Conservation (phyloP, 1,284 basidiomycete species). For the Leccinum angustisporum region DNA sequence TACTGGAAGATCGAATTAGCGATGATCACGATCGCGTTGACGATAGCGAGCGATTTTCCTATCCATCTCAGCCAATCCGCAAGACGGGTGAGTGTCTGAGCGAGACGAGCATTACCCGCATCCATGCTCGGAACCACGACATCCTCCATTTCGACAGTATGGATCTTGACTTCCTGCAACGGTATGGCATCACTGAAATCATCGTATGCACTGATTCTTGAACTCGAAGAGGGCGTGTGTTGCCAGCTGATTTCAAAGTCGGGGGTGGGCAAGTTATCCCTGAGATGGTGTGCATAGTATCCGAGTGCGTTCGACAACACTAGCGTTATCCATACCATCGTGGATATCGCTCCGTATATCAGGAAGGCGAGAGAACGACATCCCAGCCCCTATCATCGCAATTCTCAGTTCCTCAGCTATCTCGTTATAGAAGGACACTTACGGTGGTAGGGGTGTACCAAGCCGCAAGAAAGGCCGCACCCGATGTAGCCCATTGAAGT, state of each 20-base stretch:
- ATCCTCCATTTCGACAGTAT: background rate
- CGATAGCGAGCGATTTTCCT: slow-evolving; percentile 25
- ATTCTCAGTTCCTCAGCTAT: background rate
- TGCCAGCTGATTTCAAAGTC: background rate
- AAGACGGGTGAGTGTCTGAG: background rate
- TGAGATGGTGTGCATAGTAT: slow-evolving; percentile 28
- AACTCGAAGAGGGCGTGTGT: background rate
- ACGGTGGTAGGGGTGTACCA: slow-evolving; percentile 41
- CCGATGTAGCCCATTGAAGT: slow-evolving; percentile 42
- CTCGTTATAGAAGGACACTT: slow-evolving; percentile 1
- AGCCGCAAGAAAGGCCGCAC: slow-evolving; percentile 35
- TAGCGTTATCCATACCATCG: slow-evolving; percentile 38
- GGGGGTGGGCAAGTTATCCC: background rate
- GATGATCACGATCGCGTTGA: slow-evolving; percentile 24
- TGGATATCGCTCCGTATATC: slow-evolving; percentile 39
- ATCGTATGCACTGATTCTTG: background rate
- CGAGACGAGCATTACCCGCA: background rate
- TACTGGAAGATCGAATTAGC: slow-evolving; percentile 24
- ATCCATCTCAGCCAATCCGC: slow-evolving; percentile 25
- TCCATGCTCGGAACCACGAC: background rate
- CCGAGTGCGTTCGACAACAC: slow-evolving; percentile 37
- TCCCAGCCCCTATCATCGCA: slow-evolving; percentile 31
- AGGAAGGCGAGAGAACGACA: slow-evolving; percentile 42
- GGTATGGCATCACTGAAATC: background rate
- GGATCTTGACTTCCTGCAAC: background rate